A percentile compares a stretch with the other conserved stretches of the same genome.
Conservation (phyloP, 805 yeast genomes). For the Metschnikowia baotianmanensis region DNA sequence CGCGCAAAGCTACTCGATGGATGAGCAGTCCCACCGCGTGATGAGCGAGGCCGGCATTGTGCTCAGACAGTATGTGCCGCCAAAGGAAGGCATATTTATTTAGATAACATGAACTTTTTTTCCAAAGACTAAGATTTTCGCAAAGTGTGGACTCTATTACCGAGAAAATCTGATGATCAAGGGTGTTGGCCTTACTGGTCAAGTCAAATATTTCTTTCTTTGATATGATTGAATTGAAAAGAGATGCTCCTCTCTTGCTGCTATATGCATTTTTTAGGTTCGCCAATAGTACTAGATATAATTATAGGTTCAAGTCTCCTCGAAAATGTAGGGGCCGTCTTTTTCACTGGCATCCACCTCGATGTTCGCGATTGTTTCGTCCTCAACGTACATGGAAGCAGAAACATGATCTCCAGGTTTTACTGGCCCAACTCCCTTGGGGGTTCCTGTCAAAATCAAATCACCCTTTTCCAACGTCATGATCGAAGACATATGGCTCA, state of each 20-base stretch:
- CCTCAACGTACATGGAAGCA: conserved; percentile 61
- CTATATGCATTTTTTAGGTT: no score
- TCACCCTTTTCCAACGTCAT: conserved; percentile 94
- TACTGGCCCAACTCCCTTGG: conserved; percentile 91
- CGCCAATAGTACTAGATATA: not conserved
- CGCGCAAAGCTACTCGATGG: conserved; percentile 92
- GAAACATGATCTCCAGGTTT: conserved; percentile 73
- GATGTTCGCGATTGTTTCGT: conserved; percentile 49
- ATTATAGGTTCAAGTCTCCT: conserved; percentile 17
- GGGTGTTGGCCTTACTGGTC: not conserved
- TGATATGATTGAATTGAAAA: not conserved
- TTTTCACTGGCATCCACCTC: conserved; percentile 52
- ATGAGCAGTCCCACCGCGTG: conserved; percentile 66
- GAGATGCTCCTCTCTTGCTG: no score
- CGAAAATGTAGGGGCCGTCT: conserved; percentile 44
- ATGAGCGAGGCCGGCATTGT: conserved; percentile 70
- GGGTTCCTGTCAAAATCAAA: conserved; percentile 91
- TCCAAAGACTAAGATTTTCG: no score
- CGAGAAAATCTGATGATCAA: no score
- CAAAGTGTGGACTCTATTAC: no score
- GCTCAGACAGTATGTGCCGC: conserved; percentile 52
- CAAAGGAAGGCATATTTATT: conserved; percentile 39
- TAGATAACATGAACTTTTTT: conserved; percentile 3
- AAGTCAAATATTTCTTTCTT: not conserved
- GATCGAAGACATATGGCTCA: conserved; percentile 77